phyloP scores from a whole-genome alignment of 2,329 filamentous ascomycete species.

The Gnomoniopsis smithogilvyi region DNA sequence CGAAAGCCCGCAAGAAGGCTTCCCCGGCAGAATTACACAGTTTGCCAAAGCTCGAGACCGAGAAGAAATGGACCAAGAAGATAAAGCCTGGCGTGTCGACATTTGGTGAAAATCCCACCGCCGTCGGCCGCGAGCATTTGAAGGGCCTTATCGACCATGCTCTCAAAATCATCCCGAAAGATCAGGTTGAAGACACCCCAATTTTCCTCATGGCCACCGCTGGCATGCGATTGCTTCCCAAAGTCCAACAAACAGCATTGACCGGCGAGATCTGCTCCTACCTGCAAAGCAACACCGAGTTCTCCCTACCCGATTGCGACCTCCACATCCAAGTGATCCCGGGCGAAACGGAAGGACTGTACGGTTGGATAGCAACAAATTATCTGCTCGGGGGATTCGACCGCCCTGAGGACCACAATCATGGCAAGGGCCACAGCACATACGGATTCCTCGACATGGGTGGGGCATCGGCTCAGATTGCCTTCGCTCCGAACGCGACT shows the following conservation, averaged over 20 bases:
- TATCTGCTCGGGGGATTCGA: conserved; percentile 93
- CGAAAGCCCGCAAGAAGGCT: conserved; percentile 61
- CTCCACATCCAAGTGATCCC: conserved; percentile 91
- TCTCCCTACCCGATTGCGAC: conserved; percentile 85
- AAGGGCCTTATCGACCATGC: conserved; percentile 79
- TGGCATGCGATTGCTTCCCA: conserved; percentile 83
- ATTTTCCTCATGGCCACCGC: conserved; percentile 95
- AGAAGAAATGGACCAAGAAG: conserved; percentile 89
- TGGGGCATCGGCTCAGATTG: conserved; percentile 94
- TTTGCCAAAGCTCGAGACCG: conserved; percentile 77
- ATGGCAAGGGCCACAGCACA: conserved; percentile 86
- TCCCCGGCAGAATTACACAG: conserved; percentile 58
- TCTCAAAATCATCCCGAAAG: conserved; percentile 69
- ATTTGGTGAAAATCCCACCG: conserved; percentile 73
- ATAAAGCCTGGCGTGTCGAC: conserved; percentile 90
- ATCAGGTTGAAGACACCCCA: conserved; percentile 79
- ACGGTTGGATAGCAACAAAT: conserved; percentile 97
- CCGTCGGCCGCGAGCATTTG: conserved; percentile 80
- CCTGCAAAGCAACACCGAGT: conserved; percentile 70
- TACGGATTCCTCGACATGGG: conserved; percentile 99
- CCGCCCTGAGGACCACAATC: conserved; percentile 66
- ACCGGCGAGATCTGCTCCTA: conserved; percentile 80
- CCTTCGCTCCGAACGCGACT: conserved; percentile 90
- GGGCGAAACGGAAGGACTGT: conserved; percentile 91
- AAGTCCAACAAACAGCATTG: conserved; percentile 68